Evolutionary conservation across 768 basidiomycete genomes (phyloP), one percentile per base, ranked within the genome.

Genomic region (Fomitopsis serialis): DNA sequence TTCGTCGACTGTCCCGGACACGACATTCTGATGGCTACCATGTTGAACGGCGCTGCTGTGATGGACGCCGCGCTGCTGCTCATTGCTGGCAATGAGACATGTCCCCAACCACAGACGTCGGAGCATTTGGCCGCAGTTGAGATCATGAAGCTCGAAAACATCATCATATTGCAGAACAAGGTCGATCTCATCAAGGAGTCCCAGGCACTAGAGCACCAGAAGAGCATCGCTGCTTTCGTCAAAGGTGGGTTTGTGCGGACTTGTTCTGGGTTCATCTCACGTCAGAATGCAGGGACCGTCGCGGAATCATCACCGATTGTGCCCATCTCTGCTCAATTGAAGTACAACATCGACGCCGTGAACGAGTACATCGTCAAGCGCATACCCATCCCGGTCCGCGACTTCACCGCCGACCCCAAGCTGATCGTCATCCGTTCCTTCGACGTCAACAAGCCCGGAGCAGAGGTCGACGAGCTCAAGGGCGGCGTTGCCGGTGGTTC

Each of bases 11-110:
- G 89, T 62, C 92, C 91, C 1, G 92, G 95, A 57, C 95, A 96
- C 82, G 94, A 98, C 71, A 98, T 99, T 85, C 85, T 99, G 70
- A 99, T 99, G 97, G 97, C 97, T 48, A 99, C 96, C 59, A 99
- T 99, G 97, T 78, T 99, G 62, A 98, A 98, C 79, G 97, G 96
- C 70, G 97, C 97, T 40, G 97, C 97, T 10, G 96, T 98, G 77
- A 99, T 98, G 97, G 95, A 98, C 72, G 97, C 95, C 50, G 97
- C 97, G 4, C 76, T 98, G 0, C 79, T 99, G 1, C 85, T 99
- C 50, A 84, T 99, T 54, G 97, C 97, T 21, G 97, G 91, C 25
- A 99, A 99, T 73, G 97, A 99, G 78, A 92, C 93, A 2, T 98
- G 97, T 70, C 97, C 96, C 1, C 97, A 99, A 66, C 97, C 97